phyloP scores from a whole-genome alignment of 805 yeast species.

The Schizosaccharomyces japonicus region DNA sequence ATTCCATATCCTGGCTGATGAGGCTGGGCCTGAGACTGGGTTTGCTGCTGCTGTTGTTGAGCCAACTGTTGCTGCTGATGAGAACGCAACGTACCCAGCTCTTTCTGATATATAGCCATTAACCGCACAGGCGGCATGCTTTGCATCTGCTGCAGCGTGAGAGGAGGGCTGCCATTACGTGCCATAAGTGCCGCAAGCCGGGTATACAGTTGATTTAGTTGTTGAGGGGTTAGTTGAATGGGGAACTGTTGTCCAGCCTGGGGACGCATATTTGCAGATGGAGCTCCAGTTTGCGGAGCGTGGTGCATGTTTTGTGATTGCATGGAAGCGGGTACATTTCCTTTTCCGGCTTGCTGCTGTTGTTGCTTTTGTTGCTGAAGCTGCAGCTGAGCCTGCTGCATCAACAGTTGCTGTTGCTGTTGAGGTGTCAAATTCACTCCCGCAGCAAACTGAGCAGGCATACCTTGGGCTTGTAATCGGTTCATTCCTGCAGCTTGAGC shows the following conservation, averaged over 20 bases:
- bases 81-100: background rate
- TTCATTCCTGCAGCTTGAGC: background rate
- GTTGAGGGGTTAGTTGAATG: background rate
- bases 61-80: constrained; percentile 1
- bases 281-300: background rate
- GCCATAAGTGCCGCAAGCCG: background rate
- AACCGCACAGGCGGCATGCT: constrained; percentile 2
- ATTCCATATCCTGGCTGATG: background rate
- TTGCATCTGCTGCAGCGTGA: background rate
- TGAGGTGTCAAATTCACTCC: background rate
- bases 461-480: background rate
- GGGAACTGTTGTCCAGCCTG: background rate
- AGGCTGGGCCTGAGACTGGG: background rate
- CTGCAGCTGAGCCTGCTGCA: constrained; percentile 1
- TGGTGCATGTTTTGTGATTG: background rate
- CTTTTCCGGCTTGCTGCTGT: background rate
- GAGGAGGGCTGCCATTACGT: background rate
- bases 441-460: background rate
- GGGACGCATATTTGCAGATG: background rate
- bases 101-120: background rate
- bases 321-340: background rate
- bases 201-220: background rate
- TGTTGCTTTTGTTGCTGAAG: constrained; percentile 2
- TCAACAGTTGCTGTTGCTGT: background rate
- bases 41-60: constrained; percentile 1